Evolutionary conservation across 1,139 yeast species (phyloP), one percentile per base, ranked within the genome.

Genomic region (Pichia sp.): DNA sequence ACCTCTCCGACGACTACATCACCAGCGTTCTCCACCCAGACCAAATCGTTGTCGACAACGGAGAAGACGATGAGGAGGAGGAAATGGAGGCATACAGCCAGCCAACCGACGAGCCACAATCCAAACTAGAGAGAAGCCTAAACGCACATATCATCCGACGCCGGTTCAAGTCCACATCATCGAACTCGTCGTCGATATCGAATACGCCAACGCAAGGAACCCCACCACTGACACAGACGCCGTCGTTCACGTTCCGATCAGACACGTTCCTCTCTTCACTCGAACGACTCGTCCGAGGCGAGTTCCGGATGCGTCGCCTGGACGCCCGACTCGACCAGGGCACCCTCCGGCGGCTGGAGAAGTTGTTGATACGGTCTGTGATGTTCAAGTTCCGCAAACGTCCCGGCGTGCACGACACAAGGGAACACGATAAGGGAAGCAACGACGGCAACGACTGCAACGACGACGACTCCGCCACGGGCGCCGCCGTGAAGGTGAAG

Each of bases 291-390:
- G 20, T 44, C 4, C 18, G 18, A 7, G 46, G 46, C 7, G 46
- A 44, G 32, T 44, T 44, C 20, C 11, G 46, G 10, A 44, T 44
- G 46, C 42, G 46, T 14, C 34, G 43, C 4, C 12, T 44, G n/a
- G 20, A 38, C 11, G 20, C 38, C 6, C 4, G 22, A 5, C 11
- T 31, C 10, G 34, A 27, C 12, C 10, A n/a, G n/a, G 11, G 12
- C 1, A 21, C 34, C 8, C 18, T 36, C 24, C 17, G 38, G 17
- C 32, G 38, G 5, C 17, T 40, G 15, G 44, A 40, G 11, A 40
- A 34, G 21, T 21, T 40, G 17, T 17, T 40, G 12, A 40, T 40
- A 4, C 12, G 44, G 9, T 28, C 44, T 3, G 34, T 42, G 8
- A 19, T 42, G 10, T 42, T 42, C 35, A 42, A 35, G n/a, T 42